These are phyloP conservation scores for Calonectria pteridis DNA, from an alignment of 2,329 filamentous ascomycete genomes.

Conservation along the genomic window DNA sequence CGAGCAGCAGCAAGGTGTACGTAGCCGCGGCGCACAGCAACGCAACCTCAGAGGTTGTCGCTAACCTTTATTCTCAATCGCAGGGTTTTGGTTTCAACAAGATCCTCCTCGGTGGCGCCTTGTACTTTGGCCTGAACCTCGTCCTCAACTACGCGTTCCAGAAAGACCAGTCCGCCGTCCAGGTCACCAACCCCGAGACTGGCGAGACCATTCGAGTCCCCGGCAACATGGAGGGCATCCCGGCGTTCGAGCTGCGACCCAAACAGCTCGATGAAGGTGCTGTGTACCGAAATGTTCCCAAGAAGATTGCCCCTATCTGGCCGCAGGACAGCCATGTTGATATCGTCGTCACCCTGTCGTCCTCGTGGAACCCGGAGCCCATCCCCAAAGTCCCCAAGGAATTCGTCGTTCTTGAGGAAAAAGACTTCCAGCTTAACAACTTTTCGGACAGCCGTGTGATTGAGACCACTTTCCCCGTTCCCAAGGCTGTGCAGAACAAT, in stretches of 20 bases:
- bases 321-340: slow-evolving; percentile 82
- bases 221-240: slow-evolving; percentile 68
- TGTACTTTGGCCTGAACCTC: slow-evolving; percentile 72
- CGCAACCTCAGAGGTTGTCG: background rate
- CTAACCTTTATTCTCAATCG: slow-evolving; percentile 24
- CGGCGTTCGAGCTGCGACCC: slow-evolving; percentile 76
- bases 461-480: slow-evolving; percentile 82
- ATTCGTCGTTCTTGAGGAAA: slow-evolving; percentile 82
- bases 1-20: slow-evolving; percentile 42
- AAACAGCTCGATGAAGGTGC: slow-evolving; percentile 70
- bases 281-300: slow-evolving; percentile 74
- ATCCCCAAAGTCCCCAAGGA: slow-evolving; percentile 75
- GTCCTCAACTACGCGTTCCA: slow-evolving; percentile 66
- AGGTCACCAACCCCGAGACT: slow-evolving; percentile 60
- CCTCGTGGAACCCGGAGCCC: slow-evolving; percentile 76
- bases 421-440: slow-evolving; percentile 82
- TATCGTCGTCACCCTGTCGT: slow-evolving; percentile 86
- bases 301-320: slow-evolving; percentile 89
- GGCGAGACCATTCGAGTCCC: slow-evolving; percentile 67
- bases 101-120: slow-evolving; percentile 63
- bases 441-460: slow-evolving; percentile 82
- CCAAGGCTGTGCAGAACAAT: slow-evolving; percentile 86
- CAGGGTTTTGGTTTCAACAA: slow-evolving; percentile 57
- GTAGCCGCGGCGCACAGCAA: slow-evolving; percentile 32
- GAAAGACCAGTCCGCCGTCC: slow-evolving; percentile 61